Conservation (phyloP, 768 basidiomycete genomes). For the Trametopsis cervina region DNA sequence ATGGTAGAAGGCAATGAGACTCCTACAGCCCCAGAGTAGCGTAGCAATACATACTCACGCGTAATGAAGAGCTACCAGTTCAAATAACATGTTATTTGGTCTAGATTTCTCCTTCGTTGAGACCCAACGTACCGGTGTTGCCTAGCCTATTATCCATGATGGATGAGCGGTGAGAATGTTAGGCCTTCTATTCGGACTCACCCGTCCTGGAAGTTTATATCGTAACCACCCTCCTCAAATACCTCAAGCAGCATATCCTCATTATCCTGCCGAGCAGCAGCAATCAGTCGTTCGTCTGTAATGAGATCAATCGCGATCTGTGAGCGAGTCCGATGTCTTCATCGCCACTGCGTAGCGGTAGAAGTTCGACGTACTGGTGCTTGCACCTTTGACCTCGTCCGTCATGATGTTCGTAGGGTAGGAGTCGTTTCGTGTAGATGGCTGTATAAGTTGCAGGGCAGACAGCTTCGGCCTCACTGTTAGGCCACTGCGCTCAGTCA, state of each 20-base stretch:
- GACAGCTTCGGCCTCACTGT: no score
- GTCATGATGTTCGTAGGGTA: no score
- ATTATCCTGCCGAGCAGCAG: conserved; percentile 69
- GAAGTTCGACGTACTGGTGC: conserved; percentile 14
- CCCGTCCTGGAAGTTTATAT: conserved; percentile 80
- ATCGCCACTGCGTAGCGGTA: not conserved
- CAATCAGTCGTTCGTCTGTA: conserved; percentile 64
- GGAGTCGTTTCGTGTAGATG: no score
- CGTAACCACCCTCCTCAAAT: conserved; percentile 46
- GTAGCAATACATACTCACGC: conserved; percentile 42
- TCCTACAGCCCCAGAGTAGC: not conserved
- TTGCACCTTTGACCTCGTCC: conserved; percentile 14
- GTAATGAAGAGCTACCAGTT: conserved; percentile 55
- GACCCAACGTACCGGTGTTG: conserved; percentile 59
- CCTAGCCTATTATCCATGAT: conserved; percentile 38
- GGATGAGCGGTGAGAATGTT: not conserved
- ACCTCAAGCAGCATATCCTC: conserved; percentile 59
- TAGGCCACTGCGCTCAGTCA: no score
- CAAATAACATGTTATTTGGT: not conserved
- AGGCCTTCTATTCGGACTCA: conserved; percentile 30
- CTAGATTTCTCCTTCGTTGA: not conserved
- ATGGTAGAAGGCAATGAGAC: conserved; percentile 1
- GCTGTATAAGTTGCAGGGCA: no score
- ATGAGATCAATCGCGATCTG: not conserved
- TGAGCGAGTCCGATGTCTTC: not conserved